Conservation (phyloP, 129 eudicot species). For the Helichrysum umbraculigerum region DNA sequence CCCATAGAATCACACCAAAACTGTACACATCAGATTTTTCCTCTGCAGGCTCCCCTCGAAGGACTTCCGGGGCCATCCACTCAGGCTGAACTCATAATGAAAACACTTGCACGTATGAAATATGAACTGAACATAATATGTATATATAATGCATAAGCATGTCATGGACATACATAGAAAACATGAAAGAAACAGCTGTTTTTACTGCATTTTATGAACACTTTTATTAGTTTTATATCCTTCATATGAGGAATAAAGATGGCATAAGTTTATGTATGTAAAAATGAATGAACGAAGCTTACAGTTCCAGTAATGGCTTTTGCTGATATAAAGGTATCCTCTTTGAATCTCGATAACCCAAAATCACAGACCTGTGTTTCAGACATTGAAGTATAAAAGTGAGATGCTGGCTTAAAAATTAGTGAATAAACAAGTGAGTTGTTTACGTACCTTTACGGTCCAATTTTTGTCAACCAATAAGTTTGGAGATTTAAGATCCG, state of each 20-base stretch:
- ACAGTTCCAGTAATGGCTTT: conserved; percentile 84
- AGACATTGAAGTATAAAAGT: not conserved
- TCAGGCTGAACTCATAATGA: conserved; percentile 54
- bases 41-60: conserved; percentile 75
- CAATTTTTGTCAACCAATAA: conserved; percentile 91
- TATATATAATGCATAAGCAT: not conserved
- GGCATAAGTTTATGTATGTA: not conserved
- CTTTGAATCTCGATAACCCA: conserved; percentile 77
- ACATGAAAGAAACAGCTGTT: not conserved
- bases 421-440: not conserved
- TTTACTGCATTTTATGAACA: not conserved
- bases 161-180: not conserved
- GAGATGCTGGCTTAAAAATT: not conserved
- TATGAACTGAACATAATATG: conserved; percentile 20
- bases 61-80: conserved; percentile 91
- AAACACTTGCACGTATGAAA: conserved; percentile 28
- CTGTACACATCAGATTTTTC: conserved; percentile 80
- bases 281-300: conserved; percentile 33
- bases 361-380: conserved; percentile 69
- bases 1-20: conserved; percentile 82
- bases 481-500: conserved; percentile 96
- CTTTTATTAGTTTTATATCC: not conserved
- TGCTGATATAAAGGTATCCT: conserved; percentile 65
- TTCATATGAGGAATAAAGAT: not conserved
- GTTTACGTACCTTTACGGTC: conserved; percentile 78